Base-by-base conservation (phyloP, 2,329 filamentous ascomycete species). In the Colletotrichum sublineola region DNA sequence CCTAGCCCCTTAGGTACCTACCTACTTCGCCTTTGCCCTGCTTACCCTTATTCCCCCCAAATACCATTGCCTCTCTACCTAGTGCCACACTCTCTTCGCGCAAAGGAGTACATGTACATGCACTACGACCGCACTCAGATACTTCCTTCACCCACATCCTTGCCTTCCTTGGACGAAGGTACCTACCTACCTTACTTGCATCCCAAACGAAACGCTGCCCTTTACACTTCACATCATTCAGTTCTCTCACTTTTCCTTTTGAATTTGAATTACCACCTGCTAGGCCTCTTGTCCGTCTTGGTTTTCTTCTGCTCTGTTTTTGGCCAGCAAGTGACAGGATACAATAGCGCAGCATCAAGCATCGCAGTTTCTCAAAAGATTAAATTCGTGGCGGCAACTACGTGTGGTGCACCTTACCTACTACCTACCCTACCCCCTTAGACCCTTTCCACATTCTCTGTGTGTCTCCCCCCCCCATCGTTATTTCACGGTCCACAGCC, bases 401-500 rank as follows among this genome's bases (percentile, higher is more conserved):
- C 53, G 69, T 36, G 50, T 40, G 52, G 46, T 69, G 66, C 60
- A 64, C 38, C 40, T 42, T 33, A 48, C 46, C n/a, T 46, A n/a
- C 44, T 46, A 46, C 44, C 44, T 24, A 24, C 46, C 15, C 46
- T 24, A 40, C 61, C 58, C 69, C 68, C 62, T 63, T 72, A 69
- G 66, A 72, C 69, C 66, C 66, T 63, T 63, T 57, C 55, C 55
- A 57, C 55, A 57, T 29, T 29, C 36, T 57, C 36, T 57, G n/a
- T 42, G 50, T 31, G 29, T 33, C n/a, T 53, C 5, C 24, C 11
- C 65, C 60, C 52, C 66, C 60, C 60, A 70, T 69, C 70, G 66
- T 72, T 72, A 72, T 72, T 72, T 72, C 66, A 48, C 61, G 70
- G 70, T 72, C 70, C 70, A 72, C 70, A 36, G 66, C 70, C 70